Evolutionary conservation across 2,329 filamentous ascomycete genomes (phyloP).

Genomic region (Akanthomyces lecanii): DNA sequence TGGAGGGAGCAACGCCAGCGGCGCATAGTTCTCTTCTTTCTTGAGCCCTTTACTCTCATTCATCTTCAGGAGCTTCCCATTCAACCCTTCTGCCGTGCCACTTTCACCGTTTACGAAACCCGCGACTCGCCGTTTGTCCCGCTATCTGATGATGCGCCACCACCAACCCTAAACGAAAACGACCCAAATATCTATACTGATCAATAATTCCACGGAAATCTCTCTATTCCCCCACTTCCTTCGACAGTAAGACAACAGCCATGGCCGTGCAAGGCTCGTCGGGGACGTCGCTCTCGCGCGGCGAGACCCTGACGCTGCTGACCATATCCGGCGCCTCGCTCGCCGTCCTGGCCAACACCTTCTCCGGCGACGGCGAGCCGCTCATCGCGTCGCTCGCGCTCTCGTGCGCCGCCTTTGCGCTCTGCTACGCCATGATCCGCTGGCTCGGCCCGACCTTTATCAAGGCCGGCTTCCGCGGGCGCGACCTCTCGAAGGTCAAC

Average conservation of each 20-base stretch:
- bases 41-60: conserved; percentile 12
- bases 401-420: conserved; percentile 76
- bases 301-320: conserved; percentile 53
- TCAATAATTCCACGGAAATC: too few species aligned
- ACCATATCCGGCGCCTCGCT: conserved; percentile 65
- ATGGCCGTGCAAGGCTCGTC: conserved; percentile 13
- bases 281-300: conserved; percentile 36
- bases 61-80: conserved; percentile 7
- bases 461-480: conserved; percentile 80
- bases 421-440: conserved; percentile 79
- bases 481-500: conserved; percentile 70
- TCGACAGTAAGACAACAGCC: background rate
- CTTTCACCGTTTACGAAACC: background rate
- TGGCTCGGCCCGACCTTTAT: conserved; percentile 93
- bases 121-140: background rate
- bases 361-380: conserved; percentile 81
- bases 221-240: too few species aligned
- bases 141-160: background rate
- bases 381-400: conserved; percentile 85
- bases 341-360: conserved; percentile 73
- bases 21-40: background rate
- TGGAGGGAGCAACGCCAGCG: background rate
- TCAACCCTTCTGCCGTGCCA: background rate
- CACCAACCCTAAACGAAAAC: background rate
- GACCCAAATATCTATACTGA: background rate